Evolutionary conservation across 2,329 filamentous ascomycete genomes (phyloP).

Genomic region (Lasiodiplodia gonubiensis): DNA sequence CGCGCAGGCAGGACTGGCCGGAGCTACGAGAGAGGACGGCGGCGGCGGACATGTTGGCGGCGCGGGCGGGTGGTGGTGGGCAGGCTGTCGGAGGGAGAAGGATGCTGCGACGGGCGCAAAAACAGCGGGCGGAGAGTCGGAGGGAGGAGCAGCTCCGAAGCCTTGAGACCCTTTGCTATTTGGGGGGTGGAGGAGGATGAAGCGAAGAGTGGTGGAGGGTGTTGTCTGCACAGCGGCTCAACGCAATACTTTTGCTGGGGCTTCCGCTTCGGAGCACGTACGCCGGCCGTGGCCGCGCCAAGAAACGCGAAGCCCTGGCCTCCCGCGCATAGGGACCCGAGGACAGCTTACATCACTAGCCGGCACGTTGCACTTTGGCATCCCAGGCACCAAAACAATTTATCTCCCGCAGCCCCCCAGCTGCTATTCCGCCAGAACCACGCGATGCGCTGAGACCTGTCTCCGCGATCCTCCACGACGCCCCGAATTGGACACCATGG

Average conservation of each 20-base stretch:
- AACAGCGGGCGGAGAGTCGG: conserved; percentile 21
- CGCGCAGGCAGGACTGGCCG: conserved; percentile 49
- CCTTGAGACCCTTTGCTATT: conserved; percentile 4
- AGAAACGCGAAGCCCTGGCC: not conserved
- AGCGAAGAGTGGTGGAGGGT: conserved; percentile 18
- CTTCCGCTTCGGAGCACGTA: conserved; percentile 21
- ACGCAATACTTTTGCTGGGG: conserved; percentile 29
- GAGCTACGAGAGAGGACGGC: conserved; percentile 54
- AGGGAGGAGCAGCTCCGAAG: conserved; percentile 20
- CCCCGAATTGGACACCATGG: conserved; percentile 39
- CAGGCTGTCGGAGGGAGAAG: conserved; percentile 34
- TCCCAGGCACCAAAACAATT: conserved; percentile 1
- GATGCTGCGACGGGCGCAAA: conserved; percentile 35
- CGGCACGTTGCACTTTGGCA: conserved; percentile 16
- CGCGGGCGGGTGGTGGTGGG: conserved; percentile 32
- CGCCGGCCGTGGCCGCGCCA: conserved; percentile 11
- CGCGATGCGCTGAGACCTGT: conserved; percentile 27
- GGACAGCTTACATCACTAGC: conserved; percentile 23
- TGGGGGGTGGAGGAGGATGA: conserved; percentile 6
- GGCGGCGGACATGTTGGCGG: conserved; percentile 60
- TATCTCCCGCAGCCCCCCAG: not conserved
- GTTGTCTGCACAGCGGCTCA: conserved; percentile 19
- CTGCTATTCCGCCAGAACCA: not conserved
- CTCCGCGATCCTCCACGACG: conserved; percentile 20
- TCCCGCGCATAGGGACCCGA: not conserved